Evolutionary conservation across 2,329 filamentous ascomycete species (phyloP).

Genomic region (Fusarium odoratissimum): DNA sequence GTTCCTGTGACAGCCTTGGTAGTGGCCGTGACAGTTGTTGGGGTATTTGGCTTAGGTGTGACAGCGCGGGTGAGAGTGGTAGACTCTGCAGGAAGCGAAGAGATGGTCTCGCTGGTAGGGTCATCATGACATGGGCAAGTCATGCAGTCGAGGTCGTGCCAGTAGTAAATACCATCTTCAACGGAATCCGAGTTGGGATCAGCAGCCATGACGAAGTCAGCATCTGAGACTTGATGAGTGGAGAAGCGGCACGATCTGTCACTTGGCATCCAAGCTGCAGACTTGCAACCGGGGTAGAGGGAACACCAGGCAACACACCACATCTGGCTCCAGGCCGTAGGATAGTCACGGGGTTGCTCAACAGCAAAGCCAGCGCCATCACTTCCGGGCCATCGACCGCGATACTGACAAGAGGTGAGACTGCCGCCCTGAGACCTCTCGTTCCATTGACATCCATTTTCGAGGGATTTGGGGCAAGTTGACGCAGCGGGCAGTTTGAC

Average conservation of each 20-base stretch:
- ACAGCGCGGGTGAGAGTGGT: not conserved
- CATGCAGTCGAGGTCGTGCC: slow-evolving; percentile 12
- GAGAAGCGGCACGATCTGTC: slow-evolving; percentile 2
- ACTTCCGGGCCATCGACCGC: slow-evolving; percentile 3
- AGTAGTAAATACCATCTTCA: slow-evolving; percentile 6
- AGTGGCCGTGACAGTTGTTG: not conserved
- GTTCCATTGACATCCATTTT: not conserved
- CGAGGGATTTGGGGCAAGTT: not conserved
- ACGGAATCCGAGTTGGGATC: slow-evolving; percentile 1
- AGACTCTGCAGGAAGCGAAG: not conserved
- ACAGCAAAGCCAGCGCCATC: slow-evolving; percentile 4
- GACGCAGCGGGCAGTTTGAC: slow-evolving; percentile 1
- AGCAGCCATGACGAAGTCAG: slow-evolving; percentile 7
- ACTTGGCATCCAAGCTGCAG: not conserved
- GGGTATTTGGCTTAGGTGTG: not conserved
- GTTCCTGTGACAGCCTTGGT: not conserved
- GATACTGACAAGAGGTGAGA: not conserved
- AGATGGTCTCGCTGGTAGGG: not conserved
- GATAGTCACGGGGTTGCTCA: slow-evolving; percentile 5
- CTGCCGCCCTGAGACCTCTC: not conserved
- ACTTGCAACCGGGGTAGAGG: not conserved
- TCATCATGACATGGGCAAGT: slow-evolving; percentile 1
- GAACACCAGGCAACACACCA: slow-evolving; percentile 20
- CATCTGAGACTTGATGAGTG: not conserved
- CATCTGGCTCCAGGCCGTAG: slow-evolving; percentile 4